Evolutionary conservation across 1,284 basidiomycete species (phyloP), one percentile per base, ranked within the genome.

Genomic region (Singerocomus inundabilis): DNA sequence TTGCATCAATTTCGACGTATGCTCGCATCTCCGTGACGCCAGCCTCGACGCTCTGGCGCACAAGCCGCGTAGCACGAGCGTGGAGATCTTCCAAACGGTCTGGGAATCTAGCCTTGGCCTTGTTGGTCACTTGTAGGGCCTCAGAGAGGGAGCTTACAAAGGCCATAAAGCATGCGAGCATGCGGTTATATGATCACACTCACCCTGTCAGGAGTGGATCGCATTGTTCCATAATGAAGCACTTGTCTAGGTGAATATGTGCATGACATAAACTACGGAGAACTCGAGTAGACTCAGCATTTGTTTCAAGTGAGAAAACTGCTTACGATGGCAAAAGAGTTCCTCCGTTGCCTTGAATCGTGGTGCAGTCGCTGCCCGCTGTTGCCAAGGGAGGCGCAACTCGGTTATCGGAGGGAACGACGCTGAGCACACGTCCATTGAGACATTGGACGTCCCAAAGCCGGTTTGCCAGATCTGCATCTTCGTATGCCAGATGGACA

Each of bases 241-340:
- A 84, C 64, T 85, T 84, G 70, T 85, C 83, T 15, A 84, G 72
- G 63, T 84, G 82, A 55, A 85, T 78, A 57, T 84, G 81, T 21
- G 81, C 73, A 65, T 84, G 82, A 58, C 80, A 82, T 41, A 84
- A 63, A 42, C 81, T 84, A 37, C 21, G 46, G 52, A 55, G 38
- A 38, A 50, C 39, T 30, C 21, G 38, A 51, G 46, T 48, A 39
- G 36, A 36, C 41, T 52, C 24, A 44, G 28, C 37, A 25, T 51
- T 25, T 18, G 26, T 18, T 43, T 39, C 6, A 39, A 34, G 37
- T 9, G 31, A 13, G 12, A n/a, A 31, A n/a, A 32, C 37, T 18
- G 70, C 77, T 62, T 58, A 81, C 78, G 77, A 79, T 44, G 79
- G 79, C 37, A 82, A 56, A 53, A 81, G 63, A 43, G 81, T 62